phyloP scores from a whole-genome alignment of 129 eudicot genomes.

The Flaveria brownii region DNA sequence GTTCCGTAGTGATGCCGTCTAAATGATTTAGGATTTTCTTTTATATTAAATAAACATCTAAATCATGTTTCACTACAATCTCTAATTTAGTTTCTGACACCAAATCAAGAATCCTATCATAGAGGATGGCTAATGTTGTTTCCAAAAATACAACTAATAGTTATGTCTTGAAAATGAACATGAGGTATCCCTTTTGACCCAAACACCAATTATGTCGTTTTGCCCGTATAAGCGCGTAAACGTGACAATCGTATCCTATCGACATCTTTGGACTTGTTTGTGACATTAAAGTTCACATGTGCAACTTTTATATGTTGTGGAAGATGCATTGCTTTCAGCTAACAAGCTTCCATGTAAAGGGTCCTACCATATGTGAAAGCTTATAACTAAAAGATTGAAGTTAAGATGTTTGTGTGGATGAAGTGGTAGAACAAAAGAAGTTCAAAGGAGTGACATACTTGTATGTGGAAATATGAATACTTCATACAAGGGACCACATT shows the following conservation, averaged over 20 bases:
- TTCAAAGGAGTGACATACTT: slow-evolving; percentile 41
- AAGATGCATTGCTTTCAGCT: slow-evolving; percentile 38
- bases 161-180: neutral
- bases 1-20: neutral
- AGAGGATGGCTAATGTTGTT: neutral
- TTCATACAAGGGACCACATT: slow-evolving; percentile 38
- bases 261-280: slow-evolving; percentile 26
- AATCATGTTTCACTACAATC: neutral
- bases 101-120: too few species aligned
- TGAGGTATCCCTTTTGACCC: neutral
- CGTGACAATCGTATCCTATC: slow-evolving; percentile 17
- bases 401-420: slow-evolving; percentile 42
- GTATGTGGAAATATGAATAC: slow-evolving; percentile 40
- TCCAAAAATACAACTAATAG: neutral
- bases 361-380: slow-evolving; percentile 41
- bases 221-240: slow-evolving; percentile 8
- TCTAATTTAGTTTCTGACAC: neutral
- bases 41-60: too few species aligned
- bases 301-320: slow-evolving; percentile 37
- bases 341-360: slow-evolving; percentile 42
- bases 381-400: slow-evolving; percentile 26
- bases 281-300: slow-evolving; percentile 45
- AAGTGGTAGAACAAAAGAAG: slow-evolving; percentile 33
- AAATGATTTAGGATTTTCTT: too few species aligned
- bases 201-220: neutral